Evolutionary conservation across 257 asterid species (phyloP).

Genomic region (Pogostemon cablin): DNA sequence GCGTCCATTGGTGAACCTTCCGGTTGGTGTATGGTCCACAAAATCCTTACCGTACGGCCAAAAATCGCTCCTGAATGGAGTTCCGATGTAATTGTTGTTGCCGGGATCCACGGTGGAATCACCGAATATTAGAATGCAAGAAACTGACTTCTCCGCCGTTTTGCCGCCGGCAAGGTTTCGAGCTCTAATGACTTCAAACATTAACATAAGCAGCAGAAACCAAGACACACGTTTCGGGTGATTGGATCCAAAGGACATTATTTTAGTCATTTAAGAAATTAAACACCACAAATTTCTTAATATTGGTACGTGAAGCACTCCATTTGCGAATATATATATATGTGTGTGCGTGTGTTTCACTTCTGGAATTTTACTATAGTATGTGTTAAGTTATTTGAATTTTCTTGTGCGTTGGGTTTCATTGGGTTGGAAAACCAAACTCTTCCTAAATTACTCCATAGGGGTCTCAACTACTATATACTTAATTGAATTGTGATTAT

Average conservation of each 20-base stretch:
- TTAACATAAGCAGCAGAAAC: constrained; percentile 13
- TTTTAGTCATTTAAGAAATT: background rate
- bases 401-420: constrained; percentile 16
- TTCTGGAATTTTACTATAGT: no score
- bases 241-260: constrained; percentile 25
- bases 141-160: constrained; percentile 26
- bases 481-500: background rate
- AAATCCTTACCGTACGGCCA: constrained; percentile 80
- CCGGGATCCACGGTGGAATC: constrained; percentile 89
- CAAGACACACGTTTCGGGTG: background rate
- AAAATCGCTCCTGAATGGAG: constrained; percentile 60
- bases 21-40: constrained; percentile 53
- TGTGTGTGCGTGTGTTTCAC: no score
- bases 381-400: background rate
- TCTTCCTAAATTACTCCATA: background rate
- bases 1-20: constrained; percentile 78
- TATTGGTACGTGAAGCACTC: no score
- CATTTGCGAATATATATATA: no score
- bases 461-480: constrained; percentile 20
- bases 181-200: no score
- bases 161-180: no score
- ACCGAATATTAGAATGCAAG: constrained; percentile 67
- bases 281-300: no score
- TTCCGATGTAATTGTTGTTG: constrained; percentile 62
- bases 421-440: constrained; percentile 16